These are phyloP conservation scores for Alliaria petiolata DNA, from an alignment of 345 rosid species.

Conservation along the genomic window DNA sequence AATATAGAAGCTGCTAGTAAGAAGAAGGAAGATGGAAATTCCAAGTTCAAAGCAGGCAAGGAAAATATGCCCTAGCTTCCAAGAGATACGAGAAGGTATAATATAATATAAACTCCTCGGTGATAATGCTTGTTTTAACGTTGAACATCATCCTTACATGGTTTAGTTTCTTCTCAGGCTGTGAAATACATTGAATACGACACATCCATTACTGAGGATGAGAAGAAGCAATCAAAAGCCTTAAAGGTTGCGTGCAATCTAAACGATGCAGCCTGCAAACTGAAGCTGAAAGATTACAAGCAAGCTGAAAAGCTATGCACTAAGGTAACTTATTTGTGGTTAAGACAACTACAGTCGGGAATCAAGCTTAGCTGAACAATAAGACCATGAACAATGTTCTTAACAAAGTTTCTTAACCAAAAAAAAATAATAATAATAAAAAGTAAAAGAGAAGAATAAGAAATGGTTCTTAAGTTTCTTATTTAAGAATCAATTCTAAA, in stretches of 20 bases:
- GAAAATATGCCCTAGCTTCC: slow-evolving; percentile 74
- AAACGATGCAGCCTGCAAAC: slow-evolving; percentile 85
- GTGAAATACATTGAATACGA: slow-evolving; percentile 76
- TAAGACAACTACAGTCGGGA: no score
- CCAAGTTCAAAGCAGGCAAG: slow-evolving; percentile 69
- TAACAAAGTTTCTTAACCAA: no score
- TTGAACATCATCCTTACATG: neutral
- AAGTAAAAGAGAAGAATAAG: no score
- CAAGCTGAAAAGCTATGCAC: slow-evolving; percentile 76
- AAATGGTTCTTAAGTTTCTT: no score
- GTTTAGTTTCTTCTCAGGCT: slow-evolving; percentile 46
- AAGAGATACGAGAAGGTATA: slow-evolving; percentile 89
- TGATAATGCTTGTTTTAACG: no score
- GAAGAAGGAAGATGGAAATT: slow-evolving; percentile 96
- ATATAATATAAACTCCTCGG: neutral
- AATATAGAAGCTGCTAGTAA: slow-evolving; percentile 81
- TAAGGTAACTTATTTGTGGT: slow-evolving; percentile 36
- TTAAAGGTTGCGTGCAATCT: slow-evolving; percentile 82
- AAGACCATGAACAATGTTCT: no score
- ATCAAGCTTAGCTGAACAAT: no score
- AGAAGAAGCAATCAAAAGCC: slow-evolving; percentile 73
- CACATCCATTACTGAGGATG: slow-evolving; percentile 71
- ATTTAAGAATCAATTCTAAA: no score
- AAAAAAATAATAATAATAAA: no score
- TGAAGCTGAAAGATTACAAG: slow-evolving; percentile 75